Evolutionary conservation across 2,329 filamentous ascomycete species (phyloP).

Genomic region (Sarocladiaceae sp.): DNA sequence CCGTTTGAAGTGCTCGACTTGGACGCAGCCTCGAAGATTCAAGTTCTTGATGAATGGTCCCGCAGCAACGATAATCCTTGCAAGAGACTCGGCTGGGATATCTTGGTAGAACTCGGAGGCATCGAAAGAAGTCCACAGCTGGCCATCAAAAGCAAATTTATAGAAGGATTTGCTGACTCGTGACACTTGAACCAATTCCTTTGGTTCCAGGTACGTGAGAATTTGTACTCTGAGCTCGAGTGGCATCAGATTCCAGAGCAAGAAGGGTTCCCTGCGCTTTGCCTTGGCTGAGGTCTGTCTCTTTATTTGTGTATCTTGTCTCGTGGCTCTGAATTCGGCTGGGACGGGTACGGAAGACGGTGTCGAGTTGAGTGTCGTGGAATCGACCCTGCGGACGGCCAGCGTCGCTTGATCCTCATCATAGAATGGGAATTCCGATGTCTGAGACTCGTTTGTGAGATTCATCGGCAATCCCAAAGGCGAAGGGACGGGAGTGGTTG

Average conservation of each 20-base stretch:
- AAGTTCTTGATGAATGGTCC: constrained; percentile 89
- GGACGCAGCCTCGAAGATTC: constrained; percentile 86
- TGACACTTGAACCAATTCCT: constrained; percentile 75
- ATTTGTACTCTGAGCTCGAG: constrained; percentile 77
- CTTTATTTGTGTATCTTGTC: constrained; percentile 20
- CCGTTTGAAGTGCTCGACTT: constrained; percentile 77
- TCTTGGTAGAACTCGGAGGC: constrained; percentile 81
- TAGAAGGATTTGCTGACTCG: constrained; percentile 75
- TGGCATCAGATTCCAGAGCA: constrained; percentile 79
- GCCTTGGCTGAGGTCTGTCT: constrained; percentile 16
- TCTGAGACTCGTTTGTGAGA: constrained; percentile 34
- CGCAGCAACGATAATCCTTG: constrained; percentile 78
- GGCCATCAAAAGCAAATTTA: constrained; percentile 85
- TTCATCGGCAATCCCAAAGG: constrained; percentile 31
- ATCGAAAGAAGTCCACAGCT: constrained; percentile 85
- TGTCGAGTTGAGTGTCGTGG: constrained; percentile 34
- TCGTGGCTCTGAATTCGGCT: constrained; percentile 50
- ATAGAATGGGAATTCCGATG: constrained; percentile 34
- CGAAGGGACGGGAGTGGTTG: constrained; percentile 33
- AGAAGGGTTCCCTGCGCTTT: constrained; percentile 36
- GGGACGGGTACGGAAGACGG: constrained; percentile 58
- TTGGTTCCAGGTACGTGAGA: constrained; percentile 70
- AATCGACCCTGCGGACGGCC: constrained; percentile 52
- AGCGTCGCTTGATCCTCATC: constrained; percentile 43
- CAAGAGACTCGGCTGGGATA: constrained; percentile 78